Conservation (phyloP, 2,329 filamentous ascomycete species). For the Xylaria sp. region DNA sequence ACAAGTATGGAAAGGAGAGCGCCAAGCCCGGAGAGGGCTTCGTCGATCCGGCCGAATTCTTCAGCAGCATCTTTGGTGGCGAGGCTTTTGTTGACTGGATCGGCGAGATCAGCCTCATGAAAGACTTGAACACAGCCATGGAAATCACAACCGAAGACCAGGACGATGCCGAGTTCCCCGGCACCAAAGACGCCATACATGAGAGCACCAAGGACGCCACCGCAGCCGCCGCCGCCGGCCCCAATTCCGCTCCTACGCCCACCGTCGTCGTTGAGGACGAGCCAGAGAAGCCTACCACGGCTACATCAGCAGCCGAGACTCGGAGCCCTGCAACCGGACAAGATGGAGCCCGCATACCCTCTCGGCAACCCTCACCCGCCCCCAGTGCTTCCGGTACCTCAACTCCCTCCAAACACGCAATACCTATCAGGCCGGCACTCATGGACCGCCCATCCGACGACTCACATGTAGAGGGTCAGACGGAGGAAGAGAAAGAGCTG, state of each 20-base stretch:
- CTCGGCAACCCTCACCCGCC: slow-evolving; percentile 56
- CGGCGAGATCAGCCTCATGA: slow-evolving; percentile 98
- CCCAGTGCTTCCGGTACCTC: slow-evolving; percentile 54
- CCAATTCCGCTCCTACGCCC: slow-evolving; percentile 24
- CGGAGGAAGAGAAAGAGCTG: slow-evolving; percentile 78
- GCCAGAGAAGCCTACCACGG: slow-evolving; percentile 46
- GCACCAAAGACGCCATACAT: slow-evolving; percentile 66
- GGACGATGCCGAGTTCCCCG: slow-evolving; percentile 65
- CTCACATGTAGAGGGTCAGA: slow-evolving; percentile 73
- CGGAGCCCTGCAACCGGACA: slow-evolving; percentile 40
- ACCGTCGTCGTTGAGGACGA: slow-evolving; percentile 48
- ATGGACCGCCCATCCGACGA: slow-evolving; percentile 87
- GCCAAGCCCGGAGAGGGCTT: slow-evolving; percentile 93
- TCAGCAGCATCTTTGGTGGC: slow-evolving; percentile 97
- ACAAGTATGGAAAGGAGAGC: slow-evolving; percentile 96
- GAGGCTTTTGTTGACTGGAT: slow-evolving; percentile 97
- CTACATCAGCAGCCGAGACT: slow-evolving; percentile 47
- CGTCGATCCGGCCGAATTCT: slow-evolving; percentile 96
- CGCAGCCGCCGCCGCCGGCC: slow-evolving; percentile 24
- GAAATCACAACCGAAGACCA: slow-evolving; percentile 90
- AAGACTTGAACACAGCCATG: slow-evolving; percentile 97
- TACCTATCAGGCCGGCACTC: slow-evolving; percentile 85
- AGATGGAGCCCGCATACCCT: slow-evolving; percentile 46
- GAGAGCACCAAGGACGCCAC: slow-evolving; percentile 61
- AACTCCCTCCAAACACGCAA: slow-evolving; percentile 58